phyloP scores from a whole-genome alignment of 768 basidiomycete genomes.

The Russula dissimulans region DNA sequence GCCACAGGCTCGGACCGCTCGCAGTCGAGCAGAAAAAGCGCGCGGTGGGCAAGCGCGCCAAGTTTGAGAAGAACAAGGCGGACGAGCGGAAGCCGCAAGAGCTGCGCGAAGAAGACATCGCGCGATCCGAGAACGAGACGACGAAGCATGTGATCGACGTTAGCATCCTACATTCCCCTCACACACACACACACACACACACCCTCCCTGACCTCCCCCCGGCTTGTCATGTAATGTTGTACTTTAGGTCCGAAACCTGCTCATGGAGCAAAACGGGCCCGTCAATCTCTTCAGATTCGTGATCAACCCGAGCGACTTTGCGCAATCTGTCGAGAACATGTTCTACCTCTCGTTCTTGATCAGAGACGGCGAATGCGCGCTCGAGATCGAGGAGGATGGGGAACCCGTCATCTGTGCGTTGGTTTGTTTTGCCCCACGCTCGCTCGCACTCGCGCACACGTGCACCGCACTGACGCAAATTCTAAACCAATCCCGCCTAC shows the following conservation, averaged over 20 bases:
- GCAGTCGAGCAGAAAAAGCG: conserved; percentile 80
- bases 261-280: conserved; percentile 37
- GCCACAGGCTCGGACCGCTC: conserved; percentile 79
- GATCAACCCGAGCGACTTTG: conserved; percentile 83
- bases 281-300: conserved; percentile 83
- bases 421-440: background rate
- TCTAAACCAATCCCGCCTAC: background rate
- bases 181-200: too few relatives aligned
- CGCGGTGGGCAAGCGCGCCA: conserved; percentile 45
- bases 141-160: conserved; percentile 76
- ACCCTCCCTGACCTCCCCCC: background rate
- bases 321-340: conserved; percentile 92
- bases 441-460: too few relatives aligned
- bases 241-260: conserved; percentile 50
- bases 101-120: conserved; percentile 73
- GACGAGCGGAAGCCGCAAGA: conserved; percentile 69
- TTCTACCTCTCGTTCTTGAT: conserved; percentile 94
- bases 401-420: conserved; percentile 69
- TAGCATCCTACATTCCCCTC: conserved; percentile 20
- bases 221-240: too few relatives aligned
- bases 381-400: conserved; percentile 57
- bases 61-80: conserved; percentile 62
- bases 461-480: too few relatives aligned
- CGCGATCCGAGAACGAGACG: conserved; percentile 79
- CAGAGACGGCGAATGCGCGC: conserved; percentile 69